Base-by-base conservation (phyloP, 1,284 basidiomycete genomes). In the Sporisorium sorghi region DNA sequence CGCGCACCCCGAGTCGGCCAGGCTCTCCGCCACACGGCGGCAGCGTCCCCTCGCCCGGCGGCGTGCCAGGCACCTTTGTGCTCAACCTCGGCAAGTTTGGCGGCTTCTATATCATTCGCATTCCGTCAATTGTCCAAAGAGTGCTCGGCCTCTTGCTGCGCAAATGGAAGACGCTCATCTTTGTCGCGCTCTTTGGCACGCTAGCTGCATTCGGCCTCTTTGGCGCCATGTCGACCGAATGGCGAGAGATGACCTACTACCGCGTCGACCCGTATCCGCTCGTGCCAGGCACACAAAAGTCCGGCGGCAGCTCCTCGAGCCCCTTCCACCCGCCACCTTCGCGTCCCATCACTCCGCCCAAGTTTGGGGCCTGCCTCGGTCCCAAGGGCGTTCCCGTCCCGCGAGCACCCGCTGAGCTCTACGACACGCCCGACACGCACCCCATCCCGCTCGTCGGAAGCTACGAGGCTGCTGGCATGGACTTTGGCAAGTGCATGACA, bases 171-270 rank as follows among this genome's bases (percentile, higher is more conserved):
- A 80, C 79, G 43, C 69, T 84, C 51, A 44, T 83, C 49, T 77
- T 79, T 42, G 61, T 83, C 21, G 64, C 59, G 17, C 50, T 78
- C 39, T 68, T 80, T 33, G 80, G 80, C 37, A 73, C 77, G 4
- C 55, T 80, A 12, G 70, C 75, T 10, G 81, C 76, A 17, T 72
- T 82, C 47, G 67, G 78, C 26, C 60, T 83, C 40, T 83, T 80
- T 57, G 81, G 82, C 21, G 69, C 81, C 54, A 76, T 80, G 67
- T 82, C 81, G 53, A 83, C 82, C 37, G 83, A 84, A 47, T 84
- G 83, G 83, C 64, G 78, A 37, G 83, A 84, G 62, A 79, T 83
- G 77, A 82, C 83, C 43, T 84, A 83, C 73, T 78, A 81, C 60
- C 70, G 80, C 43, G 78, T 83, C 54, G 79, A 84, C 49, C 81